Base-by-base conservation (phyloP, 306 rosid species). In the Sicyos baderoa region DNA sequence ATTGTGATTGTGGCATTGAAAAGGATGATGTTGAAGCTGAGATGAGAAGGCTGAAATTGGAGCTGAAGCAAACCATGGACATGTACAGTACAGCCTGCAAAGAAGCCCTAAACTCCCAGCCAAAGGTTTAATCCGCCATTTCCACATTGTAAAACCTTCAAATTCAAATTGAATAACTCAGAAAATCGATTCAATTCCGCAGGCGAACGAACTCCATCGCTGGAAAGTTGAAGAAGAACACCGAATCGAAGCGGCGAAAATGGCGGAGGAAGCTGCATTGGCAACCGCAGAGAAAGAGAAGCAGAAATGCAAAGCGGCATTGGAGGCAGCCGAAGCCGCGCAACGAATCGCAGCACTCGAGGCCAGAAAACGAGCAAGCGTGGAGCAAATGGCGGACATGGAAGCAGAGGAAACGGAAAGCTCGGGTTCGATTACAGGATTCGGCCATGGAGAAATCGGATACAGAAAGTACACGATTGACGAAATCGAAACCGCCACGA, bases 31-130 rank as follows among this genome's bases (percentile, higher is more conserved):
- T 84, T 59, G 98, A 93, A 76, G 84, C 88, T 7, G 98, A 93
- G 83, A 88, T 93, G 98, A 82, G 85, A 76, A 79, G 97, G 80
- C 78, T 93, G 56, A 83, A 79, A 81, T 77, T 83, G 64, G 98
- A 93, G 82, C 87, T 93, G 64, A 83, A 85, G 82, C 93, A 87
- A 72, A 89, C 97, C 19, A 88, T 86, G 95, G 97, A 89, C 37
- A 75, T 93, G 97, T 93, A 89, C 59, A 86, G 81, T 58, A 56
- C 93, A 17, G 98, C 94, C 49, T 89, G 97, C 85, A 83, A 76
- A 79, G 96, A 89, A 84, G 97, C 90, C 29, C 75, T 82, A 32
- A 53, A 78, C 12, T 93, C 93, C 17, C 80, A 81, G 75, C 79
- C 85, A 52, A 86, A 79, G 92, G 97, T 91, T 73, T 0, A 5